Conservation (phyloP, 495 filamentous ascomycete genomes). For the Collariella sp. region DNA sequence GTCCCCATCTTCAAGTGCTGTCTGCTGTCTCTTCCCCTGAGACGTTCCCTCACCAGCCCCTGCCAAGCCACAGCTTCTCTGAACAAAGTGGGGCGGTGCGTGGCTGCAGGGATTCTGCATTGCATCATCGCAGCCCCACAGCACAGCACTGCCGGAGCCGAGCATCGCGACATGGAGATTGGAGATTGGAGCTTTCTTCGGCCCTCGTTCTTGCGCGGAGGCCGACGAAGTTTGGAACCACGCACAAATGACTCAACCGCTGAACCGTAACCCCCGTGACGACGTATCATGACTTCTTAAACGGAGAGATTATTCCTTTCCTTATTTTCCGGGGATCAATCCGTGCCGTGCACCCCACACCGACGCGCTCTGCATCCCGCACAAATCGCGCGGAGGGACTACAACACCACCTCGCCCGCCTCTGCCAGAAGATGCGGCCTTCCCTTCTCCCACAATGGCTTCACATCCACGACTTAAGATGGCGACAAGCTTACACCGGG, state of each 20-base stretch:
- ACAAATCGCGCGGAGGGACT: conserved; percentile 6
- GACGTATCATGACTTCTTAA: neutral
- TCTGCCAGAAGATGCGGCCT: conserved; percentile 8
- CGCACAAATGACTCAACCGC: neutral
- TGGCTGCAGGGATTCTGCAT: conserved; percentile 13
- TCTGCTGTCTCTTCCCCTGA: neutral
- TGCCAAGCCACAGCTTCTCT: neutral
- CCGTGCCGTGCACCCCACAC: neutral
- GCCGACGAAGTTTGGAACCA: neutral
- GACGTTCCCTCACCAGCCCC: neutral
- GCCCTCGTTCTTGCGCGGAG: conserved; percentile 3
- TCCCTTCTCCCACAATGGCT: conserved; percentile 13
- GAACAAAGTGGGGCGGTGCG: neutral
- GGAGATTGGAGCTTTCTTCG: too few species aligned
- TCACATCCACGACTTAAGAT: conserved; percentile 22
- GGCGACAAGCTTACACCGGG: conserved; percentile 14
- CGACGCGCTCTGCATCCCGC: neutral
- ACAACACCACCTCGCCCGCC: neutral
- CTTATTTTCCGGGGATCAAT: neutral
- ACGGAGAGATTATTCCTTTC: neutral
- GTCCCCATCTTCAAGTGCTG: too few species aligned
- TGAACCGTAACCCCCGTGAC: neutral
- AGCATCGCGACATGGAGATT: conserved; percentile 6
- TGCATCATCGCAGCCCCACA: conserved; percentile 23
- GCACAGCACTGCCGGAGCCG: neutral